Evolutionary conservation across 1,284 basidiomycete species (phyloP), one percentile per base, ranked within the genome.

Genomic region (Trichosporon sp.): DNA sequence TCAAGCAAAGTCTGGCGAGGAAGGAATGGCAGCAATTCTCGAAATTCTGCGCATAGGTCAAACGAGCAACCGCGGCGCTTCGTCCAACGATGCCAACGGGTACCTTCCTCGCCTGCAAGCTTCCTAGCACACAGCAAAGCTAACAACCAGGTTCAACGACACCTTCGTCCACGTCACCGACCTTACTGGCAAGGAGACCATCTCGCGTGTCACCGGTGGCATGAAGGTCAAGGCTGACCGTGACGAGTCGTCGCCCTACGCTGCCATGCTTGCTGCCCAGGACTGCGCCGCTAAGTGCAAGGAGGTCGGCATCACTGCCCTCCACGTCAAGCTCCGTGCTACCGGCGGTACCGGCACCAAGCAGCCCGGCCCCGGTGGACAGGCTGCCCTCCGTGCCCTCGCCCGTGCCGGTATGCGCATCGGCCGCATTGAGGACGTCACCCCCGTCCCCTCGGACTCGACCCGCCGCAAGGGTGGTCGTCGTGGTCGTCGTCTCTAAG

Each of bases 181-280:
- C 92, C 88, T 98, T 74, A 95, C 96, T 59, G 97, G 96, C 82
- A 96, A 94, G 88, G 96, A 99, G 89, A 99, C 96, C 83, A 94
- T 99, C 87, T 92, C 92, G 80, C 94, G 96, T 85, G 94, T 98
- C 77, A 99, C 96, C 78, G 96, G 95, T 92, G 96, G 96, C 77
- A 99, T 99, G 97, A 99, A 99, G 88, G 96, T 99, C 88, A 99
- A 99, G 89, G 97, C 96, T 54, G 96, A 99, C 87, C 93, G 97
- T 87, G 96, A 99, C 88, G 96, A 99, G 88, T 98, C 96, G 67
- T 98, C 96, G 54, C 83, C 96, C 32, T 99, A 98, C 87, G 97
- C 96, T 76, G 97, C 97, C 84, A 98, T 99, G 96, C 89, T 98
- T 86, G 96, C 96, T 75, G 96, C 96, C 70, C 96, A 98, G 88